Conservation (phyloP, 805 yeast genomes). For the Dipodascus albidus region DNA sequence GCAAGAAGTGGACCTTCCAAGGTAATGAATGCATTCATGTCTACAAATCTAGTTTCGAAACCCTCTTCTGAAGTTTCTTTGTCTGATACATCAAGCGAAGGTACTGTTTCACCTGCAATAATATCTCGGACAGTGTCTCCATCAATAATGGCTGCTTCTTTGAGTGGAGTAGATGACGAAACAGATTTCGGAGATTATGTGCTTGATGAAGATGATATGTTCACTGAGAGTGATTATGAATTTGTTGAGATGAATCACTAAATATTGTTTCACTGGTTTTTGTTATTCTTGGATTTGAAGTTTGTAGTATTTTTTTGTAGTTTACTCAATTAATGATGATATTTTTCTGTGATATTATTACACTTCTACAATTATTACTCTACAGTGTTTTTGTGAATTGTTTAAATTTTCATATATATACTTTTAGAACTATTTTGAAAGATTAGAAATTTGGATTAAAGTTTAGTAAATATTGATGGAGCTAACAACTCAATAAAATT, state of each 20-base stretch:
- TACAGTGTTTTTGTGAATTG: too few relatives aligned
- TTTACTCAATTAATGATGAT: background rate
- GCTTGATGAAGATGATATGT: background rate
- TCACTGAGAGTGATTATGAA: background rate
- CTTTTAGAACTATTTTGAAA: too few relatives aligned
- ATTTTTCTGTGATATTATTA: background rate
- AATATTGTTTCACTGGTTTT: background rate
- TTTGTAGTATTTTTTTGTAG: background rate
- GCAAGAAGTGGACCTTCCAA: background rate
- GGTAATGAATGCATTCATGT: background rate
- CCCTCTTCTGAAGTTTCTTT: background rate
- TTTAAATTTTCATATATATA: too few relatives aligned
- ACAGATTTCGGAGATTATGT: background rate
- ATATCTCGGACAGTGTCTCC: background rate
- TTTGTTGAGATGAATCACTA: background rate
- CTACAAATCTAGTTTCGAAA: background rate
- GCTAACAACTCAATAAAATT: too few relatives aligned
- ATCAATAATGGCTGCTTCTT: background rate
- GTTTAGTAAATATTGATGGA: too few relatives aligned
- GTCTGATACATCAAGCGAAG: background rate
- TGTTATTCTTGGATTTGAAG: background rate
- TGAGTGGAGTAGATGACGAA: slow-evolving; percentile 1
- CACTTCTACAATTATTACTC: too few relatives aligned
- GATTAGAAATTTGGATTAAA: too few relatives aligned
- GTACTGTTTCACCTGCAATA: background rate